Conservation (phyloP, 1,139 yeast species). For the Yamadazyma trypodendri region DNA sequence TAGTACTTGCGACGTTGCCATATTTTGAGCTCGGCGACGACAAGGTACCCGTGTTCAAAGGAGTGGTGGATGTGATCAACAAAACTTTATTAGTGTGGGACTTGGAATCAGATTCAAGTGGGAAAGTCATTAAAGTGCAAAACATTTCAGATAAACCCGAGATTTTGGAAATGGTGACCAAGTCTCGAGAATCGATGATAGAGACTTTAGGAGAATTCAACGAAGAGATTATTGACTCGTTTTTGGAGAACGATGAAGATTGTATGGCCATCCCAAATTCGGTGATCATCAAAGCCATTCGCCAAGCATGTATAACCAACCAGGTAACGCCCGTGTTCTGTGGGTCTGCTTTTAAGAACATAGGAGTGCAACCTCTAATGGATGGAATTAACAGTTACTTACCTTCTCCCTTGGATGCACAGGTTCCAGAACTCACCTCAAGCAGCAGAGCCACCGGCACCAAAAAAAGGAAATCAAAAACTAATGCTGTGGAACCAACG, state of each 20-base stretch:
- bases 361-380: slow-evolving; percentile 91
- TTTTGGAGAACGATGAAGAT: slow-evolving; percentile 68
- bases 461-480: slow-evolving; percentile 15
- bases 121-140: slow-evolving; percentile 52
- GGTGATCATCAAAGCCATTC: slow-evolving; percentile 55
- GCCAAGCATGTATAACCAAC: slow-evolving; percentile 58
- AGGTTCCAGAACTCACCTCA: slow-evolving; percentile 51
- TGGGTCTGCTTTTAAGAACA: slow-evolving; percentile 89
- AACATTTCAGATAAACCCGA: slow-evolving; percentile 39
- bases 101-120: slow-evolving; percentile 43
- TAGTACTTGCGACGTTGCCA: slow-evolving; percentile 78
- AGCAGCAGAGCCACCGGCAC: slow-evolving; percentile 11
- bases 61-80: slow-evolving; percentile 81
- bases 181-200: slow-evolving; percentile 71
- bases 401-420: slow-evolving; percentile 76
- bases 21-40: slow-evolving; percentile 47
- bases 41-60: slow-evolving; percentile 54
- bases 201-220: slow-evolving; percentile 84
- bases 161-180: slow-evolving; percentile 46
- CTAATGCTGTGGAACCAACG: slow-evolving; percentile 14
- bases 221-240: slow-evolving; percentile 72
- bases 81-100: slow-evolving; percentile 68
- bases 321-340: slow-evolving; percentile 78
- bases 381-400: slow-evolving; percentile 77
- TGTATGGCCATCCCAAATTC: slow-evolving; percentile 60